phyloP scores from a whole-genome alignment of 345 rosid genomes.

The Ceriops decandra region DNA sequence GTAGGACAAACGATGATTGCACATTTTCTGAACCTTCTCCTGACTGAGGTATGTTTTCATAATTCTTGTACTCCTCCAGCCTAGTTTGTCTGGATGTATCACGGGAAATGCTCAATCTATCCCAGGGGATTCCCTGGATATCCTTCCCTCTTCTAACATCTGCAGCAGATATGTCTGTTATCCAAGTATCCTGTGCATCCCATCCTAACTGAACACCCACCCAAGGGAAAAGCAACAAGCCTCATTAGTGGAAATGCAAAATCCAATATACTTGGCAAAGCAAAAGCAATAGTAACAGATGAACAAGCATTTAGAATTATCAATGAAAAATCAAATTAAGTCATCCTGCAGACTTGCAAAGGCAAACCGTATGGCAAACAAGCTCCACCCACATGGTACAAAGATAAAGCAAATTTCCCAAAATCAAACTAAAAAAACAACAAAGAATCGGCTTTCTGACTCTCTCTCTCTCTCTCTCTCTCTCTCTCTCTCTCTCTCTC shows the following conservation, averaged over 20 bases:
- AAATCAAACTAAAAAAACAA: no score
- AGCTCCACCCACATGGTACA: no score
- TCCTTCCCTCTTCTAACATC: conserved; percentile 53
- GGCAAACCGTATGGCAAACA: no score
- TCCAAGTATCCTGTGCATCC: conserved; percentile 34
- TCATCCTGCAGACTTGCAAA: no score
- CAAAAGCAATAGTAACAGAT: neutral
- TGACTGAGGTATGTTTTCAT: conserved; percentile 49
- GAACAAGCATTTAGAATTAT: neutral
- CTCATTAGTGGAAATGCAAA: neutral
- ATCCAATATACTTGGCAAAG: neutral
- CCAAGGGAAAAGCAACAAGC: neutral
- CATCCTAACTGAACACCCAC: neutral
- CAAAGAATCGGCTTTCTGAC: no score
- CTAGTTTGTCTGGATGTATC: conserved; percentile 50
- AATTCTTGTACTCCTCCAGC: conserved; percentile 53
- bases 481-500: no score
- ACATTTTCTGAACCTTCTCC: conserved; percentile 51
- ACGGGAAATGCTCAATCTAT: conserved; percentile 42
- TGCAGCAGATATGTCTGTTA: conserved; percentile 45
- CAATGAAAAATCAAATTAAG: neutral
- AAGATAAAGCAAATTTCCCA: no score
- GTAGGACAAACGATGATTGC: neutral
- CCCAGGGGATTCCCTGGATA: conserved; percentile 60
- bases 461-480: no score